phyloP scores from a whole-genome alignment of 2,329 filamentous ascomycete species.

The Exophiala oligosperma region DNA sequence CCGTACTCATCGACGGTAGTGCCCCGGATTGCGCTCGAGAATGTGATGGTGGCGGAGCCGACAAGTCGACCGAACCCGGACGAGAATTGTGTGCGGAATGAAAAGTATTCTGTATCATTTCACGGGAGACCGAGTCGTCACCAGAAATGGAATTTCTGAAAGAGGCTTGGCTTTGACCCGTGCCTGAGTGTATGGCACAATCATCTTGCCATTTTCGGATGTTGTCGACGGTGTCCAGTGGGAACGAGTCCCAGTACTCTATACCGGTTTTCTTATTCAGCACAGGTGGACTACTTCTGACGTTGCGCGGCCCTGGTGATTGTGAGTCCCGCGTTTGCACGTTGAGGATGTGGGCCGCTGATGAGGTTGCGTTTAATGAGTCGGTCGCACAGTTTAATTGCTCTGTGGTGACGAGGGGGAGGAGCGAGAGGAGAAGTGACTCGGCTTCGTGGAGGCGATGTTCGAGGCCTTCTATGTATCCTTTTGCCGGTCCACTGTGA shows the following conservation, averaged over 20 bases:
- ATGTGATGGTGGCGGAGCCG: not conserved
- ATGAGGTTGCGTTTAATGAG: constrained; percentile 5
- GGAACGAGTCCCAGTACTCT: constrained; percentile 41
- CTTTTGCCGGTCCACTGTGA: constrained; percentile 47
- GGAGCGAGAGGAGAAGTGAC: constrained; percentile 38
- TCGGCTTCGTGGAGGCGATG: constrained; percentile 46
- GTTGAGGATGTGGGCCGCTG: constrained; percentile 1
- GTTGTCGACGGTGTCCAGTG: constrained; percentile 35
- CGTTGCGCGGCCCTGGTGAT: constrained; percentile 18
- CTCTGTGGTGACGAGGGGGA: constrained; percentile 35
- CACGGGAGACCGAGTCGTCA: not conserved
- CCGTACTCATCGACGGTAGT: constrained; percentile 20
- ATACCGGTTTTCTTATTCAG: constrained; percentile 35
- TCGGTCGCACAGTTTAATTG: constrained; percentile 34
- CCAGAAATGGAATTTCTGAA: constrained; percentile 15
- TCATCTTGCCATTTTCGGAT: constrained; percentile 40
- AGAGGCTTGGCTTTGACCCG: constrained; percentile 2
- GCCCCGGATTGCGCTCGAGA: constrained; percentile 6
- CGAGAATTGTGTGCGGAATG: constrained; percentile 12
- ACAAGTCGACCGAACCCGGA: constrained; percentile 18
- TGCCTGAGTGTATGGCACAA: constrained; percentile 24
- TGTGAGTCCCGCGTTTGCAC: constrained; percentile 21
- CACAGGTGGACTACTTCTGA: constrained; percentile 22
- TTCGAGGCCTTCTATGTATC: constrained; percentile 47
- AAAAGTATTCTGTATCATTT: not conserved